Percentiles rank a stretch among this genome's conserved stretches.
Conservation (phyloP, 78 protist species). For the Speleostelium caveatum region DNA sequence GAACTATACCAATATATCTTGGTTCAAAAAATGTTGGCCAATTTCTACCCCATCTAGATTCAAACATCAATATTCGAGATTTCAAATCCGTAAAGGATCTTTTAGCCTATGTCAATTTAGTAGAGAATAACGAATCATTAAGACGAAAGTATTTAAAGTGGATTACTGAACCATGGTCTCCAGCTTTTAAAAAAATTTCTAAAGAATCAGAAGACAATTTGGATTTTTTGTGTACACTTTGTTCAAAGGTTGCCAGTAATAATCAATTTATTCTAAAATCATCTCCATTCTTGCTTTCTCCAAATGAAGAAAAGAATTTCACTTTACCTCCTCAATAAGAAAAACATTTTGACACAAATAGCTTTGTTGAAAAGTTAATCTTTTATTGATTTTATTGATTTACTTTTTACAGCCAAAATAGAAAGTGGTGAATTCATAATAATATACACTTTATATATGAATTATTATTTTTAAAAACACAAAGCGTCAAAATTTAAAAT, state of each 20-base stretch:
- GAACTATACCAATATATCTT: constrained; percentile 29
- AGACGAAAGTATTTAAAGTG: constrained; percentile 28
- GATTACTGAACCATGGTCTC: constrained; percentile 1
- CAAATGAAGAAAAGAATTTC: too few species aligned
- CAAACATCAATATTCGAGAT: constrained; percentile 28
- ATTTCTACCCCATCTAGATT: constrained; percentile 35
- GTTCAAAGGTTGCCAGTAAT: background rate
- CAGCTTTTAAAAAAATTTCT: background rate
- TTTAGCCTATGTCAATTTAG: background rate
- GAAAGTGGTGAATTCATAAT: too few species aligned
- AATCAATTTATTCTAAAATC: background rate
- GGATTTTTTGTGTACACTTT: background rate
- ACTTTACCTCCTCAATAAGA: too few species aligned
- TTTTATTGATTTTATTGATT: too few species aligned
- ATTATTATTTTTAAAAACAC: too few species aligned
- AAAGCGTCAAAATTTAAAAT: too few species aligned
- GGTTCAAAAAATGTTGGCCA: constrained; percentile 59
- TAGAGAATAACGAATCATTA: background rate
- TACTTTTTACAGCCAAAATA: too few species aligned
- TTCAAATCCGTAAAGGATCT: constrained; percentile 16
- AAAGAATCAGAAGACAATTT: background rate
- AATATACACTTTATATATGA: too few species aligned
- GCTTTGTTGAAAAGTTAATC: too few species aligned
- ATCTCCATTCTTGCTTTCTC: background rate
- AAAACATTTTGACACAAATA: too few species aligned